Percentiles rank a stretch among this genome's conserved stretches.
phyloP scores from a whole-genome alignment of 495 filamentous ascomycete species.

The Lineolata rhizophorae region DNA sequence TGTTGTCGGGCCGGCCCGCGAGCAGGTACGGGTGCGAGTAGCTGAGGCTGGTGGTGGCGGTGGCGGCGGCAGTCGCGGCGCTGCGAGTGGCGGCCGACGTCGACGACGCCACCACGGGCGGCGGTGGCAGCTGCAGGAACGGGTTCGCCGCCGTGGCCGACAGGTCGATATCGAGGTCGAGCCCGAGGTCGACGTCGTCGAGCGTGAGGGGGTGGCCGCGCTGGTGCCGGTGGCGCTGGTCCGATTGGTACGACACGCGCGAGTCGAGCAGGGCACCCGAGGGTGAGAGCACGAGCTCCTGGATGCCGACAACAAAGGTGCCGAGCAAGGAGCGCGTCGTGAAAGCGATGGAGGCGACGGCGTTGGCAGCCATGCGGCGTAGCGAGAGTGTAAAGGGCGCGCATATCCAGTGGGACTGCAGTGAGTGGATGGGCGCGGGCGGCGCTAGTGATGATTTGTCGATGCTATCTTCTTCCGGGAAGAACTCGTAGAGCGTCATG shows the following conservation, averaged over 20 bases:
- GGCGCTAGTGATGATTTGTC: conserved; percentile 11
- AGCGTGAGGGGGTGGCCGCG: too few species aligned
- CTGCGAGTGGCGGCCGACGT: not conserved
- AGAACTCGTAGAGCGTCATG: conserved; percentile 52
- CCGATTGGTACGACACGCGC: too few species aligned
- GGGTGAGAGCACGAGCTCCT: conserved; percentile 50
- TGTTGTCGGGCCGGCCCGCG: conserved; percentile 77
- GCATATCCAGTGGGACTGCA: conserved; percentile 61
- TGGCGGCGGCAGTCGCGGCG: conserved; percentile 1
- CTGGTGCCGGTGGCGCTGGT: conserved; percentile 18
- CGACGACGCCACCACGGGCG: too few species aligned
- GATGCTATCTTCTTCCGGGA: conserved; percentile 1
- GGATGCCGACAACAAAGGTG: conserved; percentile 78
- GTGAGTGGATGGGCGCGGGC: conserved; percentile 48
- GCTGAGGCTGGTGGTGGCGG: conserved; percentile 50
- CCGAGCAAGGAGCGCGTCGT: conserved; percentile 39
- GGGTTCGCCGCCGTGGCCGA: not conserved
- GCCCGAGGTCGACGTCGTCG: too few species aligned
- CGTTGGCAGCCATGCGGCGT: conserved; percentile 31
- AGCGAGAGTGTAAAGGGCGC: conserved; percentile 64
- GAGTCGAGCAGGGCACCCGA: conserved; percentile 31
- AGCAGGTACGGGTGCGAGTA: conserved; percentile 88
- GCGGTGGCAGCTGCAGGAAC: not conserved
- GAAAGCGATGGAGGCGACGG: conserved; percentile 72
- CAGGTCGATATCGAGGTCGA: not conserved